These are phyloP conservation scores for Acer saccharum DNA, from an alignment of 345 rosid genomes.

Conservation along the genomic window DNA sequence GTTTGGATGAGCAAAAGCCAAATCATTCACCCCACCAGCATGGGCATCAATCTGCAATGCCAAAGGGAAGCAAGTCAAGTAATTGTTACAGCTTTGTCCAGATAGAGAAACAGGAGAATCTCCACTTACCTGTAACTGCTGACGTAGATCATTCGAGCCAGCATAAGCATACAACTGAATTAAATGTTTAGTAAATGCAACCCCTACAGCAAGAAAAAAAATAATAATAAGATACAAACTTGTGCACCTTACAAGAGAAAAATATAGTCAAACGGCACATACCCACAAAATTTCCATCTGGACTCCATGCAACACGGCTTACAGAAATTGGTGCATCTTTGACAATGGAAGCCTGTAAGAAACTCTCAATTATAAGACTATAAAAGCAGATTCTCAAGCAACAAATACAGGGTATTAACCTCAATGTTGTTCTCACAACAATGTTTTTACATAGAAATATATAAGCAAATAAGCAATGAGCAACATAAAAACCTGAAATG, in stretches of 20 bases:
- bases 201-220: conserved; percentile 53
- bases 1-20: conserved; percentile 86
- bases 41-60: conserved; percentile 79
- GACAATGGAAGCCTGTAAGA: conserved; percentile 43
- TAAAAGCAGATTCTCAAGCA: conserved; percentile 22
- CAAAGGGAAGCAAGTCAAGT: conserved; percentile 22
- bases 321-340: conserved; percentile 54
- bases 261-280: conserved; percentile 23
- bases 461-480: neutral
- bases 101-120: conserved; percentile 9
- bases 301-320: conserved; percentile 67
- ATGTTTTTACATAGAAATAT: conserved; percentile 4
- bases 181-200: conserved; percentile 70
- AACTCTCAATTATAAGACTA: conserved; percentile 18
- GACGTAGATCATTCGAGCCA: conserved; percentile 58
- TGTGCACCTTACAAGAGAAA: conserved; percentile 12
- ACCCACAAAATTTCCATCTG: conserved; percentile 70
- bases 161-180: conserved; percentile 63
- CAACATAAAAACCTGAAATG: conserved; percentile 62
- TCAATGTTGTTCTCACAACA: neutral
- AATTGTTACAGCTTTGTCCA: conserved; percentile 15
- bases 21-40: conserved; percentile 80
- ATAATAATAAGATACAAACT: conserved; percentile 30
- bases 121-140: conserved; percentile 57
- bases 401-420: neutral